Percentiles rank a stretch among this genome's conserved stretches.
Conservation (phyloP, 129 eudicot species). For the Helianthus tuberosus region DNA sequence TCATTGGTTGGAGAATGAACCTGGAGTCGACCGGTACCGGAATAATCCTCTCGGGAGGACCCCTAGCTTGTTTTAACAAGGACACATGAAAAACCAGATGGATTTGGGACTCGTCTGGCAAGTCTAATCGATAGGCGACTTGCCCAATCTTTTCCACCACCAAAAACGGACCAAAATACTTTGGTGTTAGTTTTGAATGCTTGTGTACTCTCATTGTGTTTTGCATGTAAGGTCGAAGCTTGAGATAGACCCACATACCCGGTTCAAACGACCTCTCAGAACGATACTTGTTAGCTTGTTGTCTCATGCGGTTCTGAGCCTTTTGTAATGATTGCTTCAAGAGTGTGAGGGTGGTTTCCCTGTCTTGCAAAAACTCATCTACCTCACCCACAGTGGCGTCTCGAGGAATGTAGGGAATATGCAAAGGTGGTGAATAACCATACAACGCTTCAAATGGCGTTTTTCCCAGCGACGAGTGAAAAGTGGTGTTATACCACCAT, state of each 20-base stretch:
- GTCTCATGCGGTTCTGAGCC: slow-evolving; percentile 16
- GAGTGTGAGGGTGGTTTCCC: background rate
- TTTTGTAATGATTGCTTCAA: background rate
- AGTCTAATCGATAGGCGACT: background rate
- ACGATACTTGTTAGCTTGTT: slow-evolving; percentile 15
- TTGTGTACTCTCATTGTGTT: background rate
- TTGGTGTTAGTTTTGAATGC: background rate
- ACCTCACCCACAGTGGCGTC: background rate
- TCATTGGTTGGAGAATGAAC: no score
- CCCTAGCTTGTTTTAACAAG: no score
- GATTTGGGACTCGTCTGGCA: no score
- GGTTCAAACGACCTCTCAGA: background rate
- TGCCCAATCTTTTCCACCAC: background rate
- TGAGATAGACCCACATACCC: slow-evolving; percentile 10
- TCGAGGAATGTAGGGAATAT: background rate
- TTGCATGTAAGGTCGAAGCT: slow-evolving; percentile 16
- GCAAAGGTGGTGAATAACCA: background rate
- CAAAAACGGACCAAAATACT: slow-evolving; percentile 11
- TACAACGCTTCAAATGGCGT: background rate
- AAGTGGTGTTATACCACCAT: background rate
- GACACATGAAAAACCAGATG: no score
- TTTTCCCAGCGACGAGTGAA: background rate
- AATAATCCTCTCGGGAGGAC: no score
- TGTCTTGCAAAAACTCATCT: background rate
- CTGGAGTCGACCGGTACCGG: no score